Base-by-base conservation (phyloP, 768 basidiomycete species). In the Phylloporus scabripes region DNA sequence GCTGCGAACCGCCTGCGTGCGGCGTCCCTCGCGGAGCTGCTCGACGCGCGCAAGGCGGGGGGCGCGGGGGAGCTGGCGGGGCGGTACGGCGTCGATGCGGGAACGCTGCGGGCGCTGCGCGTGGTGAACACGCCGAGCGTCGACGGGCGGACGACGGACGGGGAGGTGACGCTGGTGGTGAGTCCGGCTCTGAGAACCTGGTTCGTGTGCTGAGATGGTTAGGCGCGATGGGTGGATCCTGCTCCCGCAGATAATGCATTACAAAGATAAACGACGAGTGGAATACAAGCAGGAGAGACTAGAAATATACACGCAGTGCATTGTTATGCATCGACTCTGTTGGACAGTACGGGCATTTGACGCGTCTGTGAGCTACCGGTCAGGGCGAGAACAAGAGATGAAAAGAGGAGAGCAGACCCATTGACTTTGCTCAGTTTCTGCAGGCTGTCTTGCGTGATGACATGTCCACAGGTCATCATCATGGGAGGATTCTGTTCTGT, bases 281-380 rank as follows among this genome's bases (percentile, higher is more conserved):
- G 10, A 49, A 24, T 53, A 49, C 56, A 54, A 40, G 33, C 40
- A 17, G 38, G 40, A n/a, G 32, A 47, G 31, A 32, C 66, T 67
- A 91, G 58, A 91, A 86, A 66, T 83, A 72, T 37, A 91, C 79
- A 39, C 77, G 78, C 48, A 87, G 54, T 4, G 86, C 87, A 26
- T 69, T 64, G 31, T 62, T 64, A 29, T 79, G 65, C 37, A 64
- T 68, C 5, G 88, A 87, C 66, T 96, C 94, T 10, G 79, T 69
- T 10, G 95, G 95, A 63, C 95, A 97, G 66, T 97, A 97, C 6
- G 95, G 94, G 59, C 95, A 99, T 65, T 97, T 98, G 50, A 94
- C 90, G 3, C 89, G 85, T 20, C 93, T 94, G 61, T 29, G 28
- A 42, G 20, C 45, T 20, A 4, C 36, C 10, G 20, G 26, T 34